These are phyloP conservation scores for Tolypocladium album DNA, from an alignment of 2,329 filamentous ascomycete genomes.

Conservation along the genomic window DNA sequence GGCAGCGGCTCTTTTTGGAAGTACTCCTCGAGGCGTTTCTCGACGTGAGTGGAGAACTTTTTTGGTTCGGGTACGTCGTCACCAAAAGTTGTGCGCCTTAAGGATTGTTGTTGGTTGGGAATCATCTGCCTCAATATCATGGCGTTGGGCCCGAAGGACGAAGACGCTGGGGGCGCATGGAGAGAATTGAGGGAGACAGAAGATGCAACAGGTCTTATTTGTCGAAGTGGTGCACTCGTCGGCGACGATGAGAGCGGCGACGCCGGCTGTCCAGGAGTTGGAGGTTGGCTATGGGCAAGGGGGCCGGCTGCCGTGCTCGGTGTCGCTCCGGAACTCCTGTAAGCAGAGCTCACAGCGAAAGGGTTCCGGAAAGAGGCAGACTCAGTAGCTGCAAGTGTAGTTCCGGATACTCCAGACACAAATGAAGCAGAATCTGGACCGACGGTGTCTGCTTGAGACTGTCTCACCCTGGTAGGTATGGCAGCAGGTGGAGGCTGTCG, in stretches of 20 bases:
- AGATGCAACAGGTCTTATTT: slow-evolving; percentile 11
- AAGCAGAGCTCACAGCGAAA: neutral
- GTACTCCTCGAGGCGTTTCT: slow-evolving; percentile 41
- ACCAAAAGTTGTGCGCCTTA: slow-evolving; percentile 27
- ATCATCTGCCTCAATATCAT: slow-evolving; percentile 29
- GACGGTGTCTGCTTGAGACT: slow-evolving; percentile 9
- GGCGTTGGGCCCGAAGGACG: slow-evolving; percentile 9
- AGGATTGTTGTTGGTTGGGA: slow-evolving; percentile 32
- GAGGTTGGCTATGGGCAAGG: slow-evolving; percentile 9
- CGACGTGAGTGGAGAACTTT: slow-evolving; percentile 35
- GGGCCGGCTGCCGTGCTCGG: slow-evolving; percentile 2
- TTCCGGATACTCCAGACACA: slow-evolving; percentile 20
- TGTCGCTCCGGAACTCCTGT: neutral
- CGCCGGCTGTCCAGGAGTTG: slow-evolving; percentile 8
- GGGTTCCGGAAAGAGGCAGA: slow-evolving; percentile 6
- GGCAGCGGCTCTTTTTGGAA: slow-evolving; percentile 37
- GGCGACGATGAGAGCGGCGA: slow-evolving; percentile 12
- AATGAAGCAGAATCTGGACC: slow-evolving; percentile 16
- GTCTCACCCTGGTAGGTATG: slow-evolving; percentile 12
- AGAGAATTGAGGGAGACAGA: slow-evolving; percentile 12
- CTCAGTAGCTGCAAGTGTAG: slow-evolving; percentile 21
- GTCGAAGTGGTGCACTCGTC: slow-evolving; percentile 6
- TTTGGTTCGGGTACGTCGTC: slow-evolving; percentile 30
- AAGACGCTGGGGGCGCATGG: slow-evolving; percentile 10
- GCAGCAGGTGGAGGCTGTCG: slow-evolving; percentile 10